Evolutionary conservation across 2,329 filamentous ascomycete genomes (phyloP), one percentile per base, ranked within the genome.

Genomic region (Teratosphaeria nubilosa): DNA sequence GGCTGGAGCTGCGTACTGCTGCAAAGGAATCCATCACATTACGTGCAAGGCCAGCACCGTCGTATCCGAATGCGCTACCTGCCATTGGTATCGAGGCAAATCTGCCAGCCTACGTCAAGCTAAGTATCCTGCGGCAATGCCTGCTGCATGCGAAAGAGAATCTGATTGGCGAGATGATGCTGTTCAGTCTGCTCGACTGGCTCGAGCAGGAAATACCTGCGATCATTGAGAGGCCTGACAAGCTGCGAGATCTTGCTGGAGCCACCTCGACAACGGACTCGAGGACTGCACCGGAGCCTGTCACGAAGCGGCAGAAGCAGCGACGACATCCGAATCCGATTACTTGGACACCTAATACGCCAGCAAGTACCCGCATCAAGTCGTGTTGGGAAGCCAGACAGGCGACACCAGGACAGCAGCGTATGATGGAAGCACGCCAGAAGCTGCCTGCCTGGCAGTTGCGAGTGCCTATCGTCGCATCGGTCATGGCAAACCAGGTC

Each of bases 121-220:
- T 99, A 11, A 96, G 91, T 68, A 86, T 96, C 41, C 83, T 94
- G 66, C 86, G 89, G 65, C 86, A 88, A 72, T 85, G 86, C 1
- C 76, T 96, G 5, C 78, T 82, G 4, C 85, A 92, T 69, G 85
- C 91, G 1, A 77, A 83, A 54, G 80, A 85, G 54, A 84, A 85
- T 30, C 80, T 95, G 31, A 75, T 86, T 14, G 92, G 90, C 25
- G 90, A 95, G 69, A 88, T 90, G 45, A 96, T 95, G 87, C 82
- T 96, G 13, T 97, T 91, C 73, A 89, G 89, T 63, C 80, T 95
- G 13, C 82, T 92, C 56, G 91, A 96, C 73, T 97, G 92, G 91
- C 76, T 97, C 3, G 91, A 97, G 70, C 84, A 88, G 62, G 86
- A 91, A 64, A 84, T 95, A 62, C 86, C 90, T 59, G 75, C 75